Evolutionary conservation across 208 protist genomes (phyloP), one percentile per base, ranked within the genome.

Genomic region (Leishmania guyanensis): DNA sequence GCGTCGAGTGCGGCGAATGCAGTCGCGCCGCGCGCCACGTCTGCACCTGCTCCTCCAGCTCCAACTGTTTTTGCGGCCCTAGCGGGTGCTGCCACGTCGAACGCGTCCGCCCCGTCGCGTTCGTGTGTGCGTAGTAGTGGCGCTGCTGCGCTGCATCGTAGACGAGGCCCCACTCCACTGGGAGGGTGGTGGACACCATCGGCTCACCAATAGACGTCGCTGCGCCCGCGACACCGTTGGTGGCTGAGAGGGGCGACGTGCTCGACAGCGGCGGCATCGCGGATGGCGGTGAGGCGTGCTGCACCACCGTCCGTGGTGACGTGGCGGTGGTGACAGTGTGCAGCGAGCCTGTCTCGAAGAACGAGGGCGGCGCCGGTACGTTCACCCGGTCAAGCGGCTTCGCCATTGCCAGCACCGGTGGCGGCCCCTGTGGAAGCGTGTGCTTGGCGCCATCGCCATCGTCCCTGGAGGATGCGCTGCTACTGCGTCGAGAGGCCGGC

Each of bases 11-110:
- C 66, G 74, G 83, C 66, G 36, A 51, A 33, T n/a, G 81, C 62
- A 56, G 58, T 75, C 50, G 78, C 39, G 54, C 73, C 14, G 72
- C 46, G 46, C 76, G 85, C 76, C 74, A 85, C 70, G 54, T 62
- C 71, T 79, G 72, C 46, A 78, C 79, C 69, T 83, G 73, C 65
- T 90, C 85, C 68, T 90, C 88, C 87, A 88, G 86, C 48, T 92
- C 87, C 48, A 81, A 75, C 79, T 94, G 89, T 51, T 91, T 82
- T 43, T 81, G 85, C 1, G 51, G 36, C 33, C 92, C 92, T 20
- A 88, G 77, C 26, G 92, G 92, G 78, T 96, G 92, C 68, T 85
- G 84, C 92, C 92, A 96, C 16, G 90, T 94, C 17, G 88, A 87
- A 46, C 78, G 79, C 51, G 84, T 80, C 3, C 39, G 71, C 12